A percentile compares a stretch with the other conserved stretches of the same genome.
Conservation (phyloP, 1,139 yeast species). For the Suhomyces ambrosiae region DNA sequence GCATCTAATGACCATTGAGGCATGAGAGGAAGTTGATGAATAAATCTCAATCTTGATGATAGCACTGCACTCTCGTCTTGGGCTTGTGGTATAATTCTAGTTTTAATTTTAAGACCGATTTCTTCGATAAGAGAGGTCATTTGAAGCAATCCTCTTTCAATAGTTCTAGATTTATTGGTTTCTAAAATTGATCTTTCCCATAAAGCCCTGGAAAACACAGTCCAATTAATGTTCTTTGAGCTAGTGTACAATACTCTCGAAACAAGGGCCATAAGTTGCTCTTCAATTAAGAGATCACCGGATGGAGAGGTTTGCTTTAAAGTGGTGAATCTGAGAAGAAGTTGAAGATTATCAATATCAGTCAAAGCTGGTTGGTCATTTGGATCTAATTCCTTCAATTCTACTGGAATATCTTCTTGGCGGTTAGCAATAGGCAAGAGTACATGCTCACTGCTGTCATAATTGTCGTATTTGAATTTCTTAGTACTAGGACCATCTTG, state of each 20-base stretch:
- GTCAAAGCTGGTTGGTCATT: constrained; percentile 76
- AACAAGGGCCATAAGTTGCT: constrained; percentile 76
- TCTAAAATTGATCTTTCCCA: constrained; percentile 92
- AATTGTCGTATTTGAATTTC: constrained; percentile 44
- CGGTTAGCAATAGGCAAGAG: constrained; percentile 63
- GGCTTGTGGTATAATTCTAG: constrained; percentile 60
- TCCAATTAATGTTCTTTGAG: constrained; percentile 64
- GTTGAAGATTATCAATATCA: constrained; percentile 70
- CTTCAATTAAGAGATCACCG: constrained; percentile 70
- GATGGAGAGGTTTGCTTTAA: constrained; percentile 74
- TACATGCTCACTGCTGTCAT: constrained; percentile 28
- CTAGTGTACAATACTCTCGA: constrained; percentile 63
- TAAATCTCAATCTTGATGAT: constrained; percentile 61
- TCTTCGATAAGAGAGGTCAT: constrained; percentile 93
- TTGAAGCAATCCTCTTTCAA: constrained; percentile 92
- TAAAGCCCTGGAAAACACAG: constrained; percentile 76
- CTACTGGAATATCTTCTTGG: constrained; percentile 64
- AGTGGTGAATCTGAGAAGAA: constrained; percentile 66
- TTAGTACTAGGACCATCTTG: constrained; percentile 37
- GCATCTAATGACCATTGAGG: constrained; percentile 89
- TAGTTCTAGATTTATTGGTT: constrained; percentile 76
- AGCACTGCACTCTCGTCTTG: constrained; percentile 37
- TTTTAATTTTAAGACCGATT: constrained; percentile 67
- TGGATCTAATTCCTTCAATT: constrained; percentile 65
- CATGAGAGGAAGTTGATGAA: constrained; percentile 74